phyloP scores from a whole-genome alignment of 225 moss, liverwort and hornwort genomes.

The Ulota crispa region DNA sequence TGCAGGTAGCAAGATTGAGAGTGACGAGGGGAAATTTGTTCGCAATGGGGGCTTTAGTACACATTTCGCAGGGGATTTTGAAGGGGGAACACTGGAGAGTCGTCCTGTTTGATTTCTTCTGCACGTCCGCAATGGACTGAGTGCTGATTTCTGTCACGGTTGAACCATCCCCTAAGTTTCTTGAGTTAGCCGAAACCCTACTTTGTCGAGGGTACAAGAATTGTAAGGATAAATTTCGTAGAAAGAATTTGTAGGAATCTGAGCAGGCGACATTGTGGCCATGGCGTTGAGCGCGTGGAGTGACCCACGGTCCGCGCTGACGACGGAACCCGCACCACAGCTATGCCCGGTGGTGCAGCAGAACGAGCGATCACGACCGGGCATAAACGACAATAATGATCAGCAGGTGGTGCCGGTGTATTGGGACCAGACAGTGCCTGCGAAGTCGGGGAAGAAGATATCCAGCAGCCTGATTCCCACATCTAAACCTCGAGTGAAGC shows the following conservation, averaged over 20 bases:
- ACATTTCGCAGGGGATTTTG: neutral
- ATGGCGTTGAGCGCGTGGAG: constrained; percentile 27
- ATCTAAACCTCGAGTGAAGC: neutral
- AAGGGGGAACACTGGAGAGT: neutral
- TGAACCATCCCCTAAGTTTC: neutral
- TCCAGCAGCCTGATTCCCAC: neutral
- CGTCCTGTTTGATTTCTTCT: neutral
- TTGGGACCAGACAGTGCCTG: constrained; percentile 51
- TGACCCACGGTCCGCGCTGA: constrained; percentile 15
- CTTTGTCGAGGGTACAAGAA: neutral
- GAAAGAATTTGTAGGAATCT: neutral
- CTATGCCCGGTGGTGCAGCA: constrained; percentile 24
- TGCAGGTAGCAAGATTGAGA: neutral
- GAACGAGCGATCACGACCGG: neutral
- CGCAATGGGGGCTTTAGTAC: neutral
- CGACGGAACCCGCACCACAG: constrained; percentile 6
- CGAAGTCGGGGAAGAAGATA: constrained; percentile 24
- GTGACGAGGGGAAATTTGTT: neutral
- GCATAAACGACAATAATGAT: constrained; percentile 25
- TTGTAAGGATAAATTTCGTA: neutral
- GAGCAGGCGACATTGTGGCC: neutral
- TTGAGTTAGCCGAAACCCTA: neutral
- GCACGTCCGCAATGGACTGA: neutral
- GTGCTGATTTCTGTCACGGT: neutral
- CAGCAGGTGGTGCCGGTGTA: constrained; percentile 56